These are phyloP conservation scores for Didymella pinodella DNA, from an alignment of 2,329 filamentous ascomycete species.

Conservation along the genomic window DNA sequence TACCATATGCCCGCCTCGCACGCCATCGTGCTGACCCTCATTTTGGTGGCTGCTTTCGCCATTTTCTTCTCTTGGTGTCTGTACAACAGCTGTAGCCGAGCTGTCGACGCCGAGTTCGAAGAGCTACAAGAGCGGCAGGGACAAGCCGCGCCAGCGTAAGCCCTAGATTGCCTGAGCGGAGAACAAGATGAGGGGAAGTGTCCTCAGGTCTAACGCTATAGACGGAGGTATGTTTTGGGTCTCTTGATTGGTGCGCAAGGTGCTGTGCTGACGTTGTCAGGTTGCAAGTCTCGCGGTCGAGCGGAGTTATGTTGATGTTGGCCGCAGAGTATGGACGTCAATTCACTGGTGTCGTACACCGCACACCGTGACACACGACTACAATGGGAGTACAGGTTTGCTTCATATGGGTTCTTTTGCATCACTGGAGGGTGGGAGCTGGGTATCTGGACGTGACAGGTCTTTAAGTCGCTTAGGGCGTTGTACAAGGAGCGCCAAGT, in stretches of 20 bases:
- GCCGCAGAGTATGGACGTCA: not conserved
- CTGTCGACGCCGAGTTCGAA: slow-evolving; percentile 23
- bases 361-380: not conserved
- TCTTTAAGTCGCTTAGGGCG: not conserved
- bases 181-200: not conserved
- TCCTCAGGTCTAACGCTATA: no score
- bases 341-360: not conserved
- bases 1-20: slow-evolving; percentile 18
- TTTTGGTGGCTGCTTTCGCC: slow-evolving; percentile 26
- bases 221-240: no score
- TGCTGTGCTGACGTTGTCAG: not conserved
- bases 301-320: not conserved
- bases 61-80: slow-evolving; percentile 31
- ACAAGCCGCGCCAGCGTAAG: not conserved
- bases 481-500: not conserved
- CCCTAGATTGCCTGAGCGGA: not conserved
- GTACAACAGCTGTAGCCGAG: slow-evolving; percentile 25
- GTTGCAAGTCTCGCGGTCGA: not conserved
- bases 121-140: slow-evolving; percentile 2
- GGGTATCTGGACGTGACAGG: not conserved
- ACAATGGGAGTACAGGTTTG: not conserved
- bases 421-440: not conserved
- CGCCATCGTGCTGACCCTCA: slow-evolving; percentile 26
- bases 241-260: no score
- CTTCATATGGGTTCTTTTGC: slow-evolving; percentile 1